These are phyloP conservation scores for Kazachstania sp. DNA, from an alignment of 1,139 yeast genomes.

Conservation along the genomic window DNA sequence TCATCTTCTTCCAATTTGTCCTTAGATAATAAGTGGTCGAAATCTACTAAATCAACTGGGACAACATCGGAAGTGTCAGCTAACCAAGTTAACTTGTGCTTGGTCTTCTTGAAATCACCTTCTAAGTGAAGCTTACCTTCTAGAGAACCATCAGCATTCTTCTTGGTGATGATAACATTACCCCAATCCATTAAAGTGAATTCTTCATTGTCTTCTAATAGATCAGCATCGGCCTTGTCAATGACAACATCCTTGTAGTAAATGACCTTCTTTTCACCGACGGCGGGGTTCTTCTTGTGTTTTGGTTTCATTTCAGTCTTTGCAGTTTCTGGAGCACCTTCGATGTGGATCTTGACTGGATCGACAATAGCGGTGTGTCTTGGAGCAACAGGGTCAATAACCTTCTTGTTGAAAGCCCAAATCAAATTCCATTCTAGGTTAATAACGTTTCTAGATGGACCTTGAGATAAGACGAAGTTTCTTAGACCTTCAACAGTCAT, in stretches of 20 bases:
- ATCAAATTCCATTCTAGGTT: conserved; percentile 94
- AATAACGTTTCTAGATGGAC: conserved; percentile 92
- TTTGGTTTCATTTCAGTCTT: conserved; percentile 69
- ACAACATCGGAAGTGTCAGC: conserved; percentile 70
- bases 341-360: conserved; percentile 56
- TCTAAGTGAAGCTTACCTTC: conserved; percentile 82
- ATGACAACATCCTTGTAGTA: conserved; percentile 57
- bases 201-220: conserved; percentile 70
- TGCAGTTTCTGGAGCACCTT: conserved; percentile 50
- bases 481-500: conserved; percentile 96
- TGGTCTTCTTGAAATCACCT: conserved; percentile 96
- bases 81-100: conserved; percentile 92
- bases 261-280: conserved; percentile 76
- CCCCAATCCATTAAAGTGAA: conserved; percentile 99
- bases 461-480: conserved; percentile 87
- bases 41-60: conserved; percentile 75
- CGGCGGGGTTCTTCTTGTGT: conserved; percentile 91
- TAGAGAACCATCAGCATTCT: conserved; percentile 55
- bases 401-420: conserved; percentile 95
- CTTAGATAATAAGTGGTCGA: conserved; percentile 91
- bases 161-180: conserved; percentile 72
- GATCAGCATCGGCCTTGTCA: conserved; percentile 84
- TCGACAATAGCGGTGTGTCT: conserved; percentile 79
- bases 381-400: conserved; percentile 93
- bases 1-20: conserved; percentile 95